Evolutionary conservation across 2,329 filamentous ascomycete species (phyloP).

Genomic region (Endocalyx cinctus): DNA sequence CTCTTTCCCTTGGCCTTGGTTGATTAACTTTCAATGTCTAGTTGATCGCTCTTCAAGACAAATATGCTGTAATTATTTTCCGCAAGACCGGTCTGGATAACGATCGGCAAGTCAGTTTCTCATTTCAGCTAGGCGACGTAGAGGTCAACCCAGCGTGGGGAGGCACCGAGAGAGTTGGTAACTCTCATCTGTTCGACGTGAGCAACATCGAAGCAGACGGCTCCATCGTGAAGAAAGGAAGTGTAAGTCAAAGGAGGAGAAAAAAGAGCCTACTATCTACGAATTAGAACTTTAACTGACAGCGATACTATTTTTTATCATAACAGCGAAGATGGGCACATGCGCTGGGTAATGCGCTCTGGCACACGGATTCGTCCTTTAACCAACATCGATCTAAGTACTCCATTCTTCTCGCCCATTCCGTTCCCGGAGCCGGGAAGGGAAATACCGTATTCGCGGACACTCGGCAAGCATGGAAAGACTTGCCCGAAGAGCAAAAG

Average conservation of each 20-base stretch:
- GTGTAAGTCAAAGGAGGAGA: background rate
- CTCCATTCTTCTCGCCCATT: slow-evolving; percentile 19
- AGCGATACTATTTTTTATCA: too few species aligned
- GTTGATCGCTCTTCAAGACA: slow-evolving; percentile 20
- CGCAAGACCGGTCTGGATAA: slow-evolving; percentile 18
- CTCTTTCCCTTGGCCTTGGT: too few species aligned
- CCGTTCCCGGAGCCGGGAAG: slow-evolving; percentile 11
- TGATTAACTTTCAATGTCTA: too few species aligned
- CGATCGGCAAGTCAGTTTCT: slow-evolving; percentile 18
- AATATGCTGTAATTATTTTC: slow-evolving; percentile 19
- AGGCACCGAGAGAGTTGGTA: slow-evolving; percentile 20
- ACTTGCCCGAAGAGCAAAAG: slow-evolving; percentile 19
- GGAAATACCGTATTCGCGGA: slow-evolving; percentile 20
- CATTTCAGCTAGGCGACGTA: slow-evolving; percentile 17
- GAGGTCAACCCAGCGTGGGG: slow-evolving; percentile 24
- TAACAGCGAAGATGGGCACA: slow-evolving; percentile 19
- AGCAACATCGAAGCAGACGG: slow-evolving; percentile 9
- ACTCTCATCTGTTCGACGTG: slow-evolving; percentile 19
- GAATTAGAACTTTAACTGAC: too few species aligned
- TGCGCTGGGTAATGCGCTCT: slow-evolving; percentile 21
- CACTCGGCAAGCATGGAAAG: slow-evolving; percentile 14
- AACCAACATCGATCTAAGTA: slow-evolving; percentile 24
- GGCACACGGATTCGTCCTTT: slow-evolving; percentile 24
- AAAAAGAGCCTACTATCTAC: too few species aligned
- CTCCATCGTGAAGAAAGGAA: slow-evolving; percentile 1